Base-by-base conservation (phyloP, 352 stramenopile species). In the Globisporangium spiculum region DNA sequence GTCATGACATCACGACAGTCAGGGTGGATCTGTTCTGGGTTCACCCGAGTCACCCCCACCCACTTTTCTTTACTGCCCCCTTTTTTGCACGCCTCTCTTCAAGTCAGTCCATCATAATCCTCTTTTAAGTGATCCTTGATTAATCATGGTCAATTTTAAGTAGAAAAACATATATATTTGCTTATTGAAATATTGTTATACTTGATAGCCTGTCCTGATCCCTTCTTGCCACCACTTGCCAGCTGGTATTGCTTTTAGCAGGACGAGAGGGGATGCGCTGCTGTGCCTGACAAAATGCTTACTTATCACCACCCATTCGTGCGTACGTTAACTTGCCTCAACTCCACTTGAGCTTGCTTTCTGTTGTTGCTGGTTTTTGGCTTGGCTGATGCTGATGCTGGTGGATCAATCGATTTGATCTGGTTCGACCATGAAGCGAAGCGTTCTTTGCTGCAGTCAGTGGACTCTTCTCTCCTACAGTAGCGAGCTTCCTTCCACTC, bases 291-390 rank as follows among this genome's bases (percentile, higher is more conserved):
- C 24, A 4, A 58, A 58, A 34, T 58, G 53, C 53, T 58, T 58
- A 58, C 53, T 50, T 50, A 50, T 50, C 41, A 50, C 41, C 38
- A n/a, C 38, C 41, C 41, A 44, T 16, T 32, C 50, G 50, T 26
- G 22, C 10, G n/a, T 38, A n/a, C n/a, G n/a, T 36, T 26, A 60
- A 41, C 14, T 60, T 50, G 16, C 24, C 53, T 60, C 54, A 60
- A 60, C 14, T 60, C 26, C 26, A 60, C 54, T 60, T 60, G 54
- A 60, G 54, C 54, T 60, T 26, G 30, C 30, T 27, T 60, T 26
- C 16, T 41, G 41, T 26, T 59, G 53, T 22, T 59, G 12, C 16
- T 59, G 53, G 53, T 59, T 59, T 26, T 16, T 59, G 53, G 53
- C 38, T 59, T 26, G 54, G 12, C 38, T 14, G 7, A 9, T n/a